These are phyloP conservation scores for Geranomyces variabilis DNA, from an alignment of 192 early-diverging fungal genomes.

Conservation along the genomic window DNA sequence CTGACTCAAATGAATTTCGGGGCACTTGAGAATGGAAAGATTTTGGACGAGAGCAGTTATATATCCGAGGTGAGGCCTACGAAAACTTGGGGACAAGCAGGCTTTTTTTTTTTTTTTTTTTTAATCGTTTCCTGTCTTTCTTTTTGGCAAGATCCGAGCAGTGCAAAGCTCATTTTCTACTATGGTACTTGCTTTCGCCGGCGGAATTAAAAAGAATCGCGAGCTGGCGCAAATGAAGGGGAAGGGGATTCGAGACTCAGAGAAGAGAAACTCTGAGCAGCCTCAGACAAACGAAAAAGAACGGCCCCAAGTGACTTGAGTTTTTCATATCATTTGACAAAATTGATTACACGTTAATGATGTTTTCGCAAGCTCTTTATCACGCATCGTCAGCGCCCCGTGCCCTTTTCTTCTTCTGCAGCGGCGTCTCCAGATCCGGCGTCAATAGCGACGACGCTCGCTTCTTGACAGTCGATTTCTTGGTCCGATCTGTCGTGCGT, in stretches of 20 bases:
- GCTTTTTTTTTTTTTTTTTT: no score
- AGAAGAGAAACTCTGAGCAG: background rate
- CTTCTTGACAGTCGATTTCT: conserved; percentile 23
- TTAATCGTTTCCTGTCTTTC: no score
- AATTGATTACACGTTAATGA: no score
- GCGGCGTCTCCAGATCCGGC: background rate
- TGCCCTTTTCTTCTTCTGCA: background rate
- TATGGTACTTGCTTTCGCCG: conserved; percentile 3
- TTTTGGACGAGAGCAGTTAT: conserved; percentile 7
- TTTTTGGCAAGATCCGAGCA: background rate
- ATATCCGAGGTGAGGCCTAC: conserved; percentile 7
- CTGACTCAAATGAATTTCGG: conserved; percentile 12
- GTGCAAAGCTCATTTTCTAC: background rate
- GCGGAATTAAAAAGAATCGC: background rate
- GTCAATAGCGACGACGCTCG: conserved; percentile 6
- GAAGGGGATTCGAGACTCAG: background rate
- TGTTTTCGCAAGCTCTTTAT: no score
- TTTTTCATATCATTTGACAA: no score
- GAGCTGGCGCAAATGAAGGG: background rate
- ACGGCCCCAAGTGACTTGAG: no score
- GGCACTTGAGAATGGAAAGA: conserved; percentile 3
- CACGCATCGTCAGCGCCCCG: background rate
- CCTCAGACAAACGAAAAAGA: no score
- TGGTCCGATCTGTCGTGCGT: conserved; percentile 1
- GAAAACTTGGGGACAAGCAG: background rate